Percentiles rank a stretch among this genome's conserved stretches.
phyloP scores from a whole-genome alignment of 331 rosid species.

The Malus hybrid region DNA sequence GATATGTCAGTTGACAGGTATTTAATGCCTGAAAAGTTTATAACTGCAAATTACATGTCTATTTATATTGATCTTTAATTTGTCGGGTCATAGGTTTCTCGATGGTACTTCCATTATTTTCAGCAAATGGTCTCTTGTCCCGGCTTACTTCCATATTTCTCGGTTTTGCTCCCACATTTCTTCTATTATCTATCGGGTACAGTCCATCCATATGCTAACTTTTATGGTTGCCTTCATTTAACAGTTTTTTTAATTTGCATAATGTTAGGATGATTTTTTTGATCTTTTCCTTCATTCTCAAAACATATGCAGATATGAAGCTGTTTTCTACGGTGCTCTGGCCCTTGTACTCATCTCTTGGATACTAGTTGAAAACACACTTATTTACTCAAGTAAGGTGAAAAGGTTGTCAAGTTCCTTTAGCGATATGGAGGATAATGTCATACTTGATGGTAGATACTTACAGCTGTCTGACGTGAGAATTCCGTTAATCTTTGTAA shows the following conservation, averaged over 20 bases:
- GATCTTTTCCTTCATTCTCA: conserved; percentile 1
- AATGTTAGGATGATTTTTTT: neutral
- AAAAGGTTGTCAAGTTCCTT: conserved; percentile 31
- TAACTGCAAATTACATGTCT: conserved; percentile 10
- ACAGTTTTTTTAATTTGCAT: neutral
- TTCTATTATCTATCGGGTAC: conserved; percentile 91
- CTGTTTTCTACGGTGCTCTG: conserved; percentile 73
- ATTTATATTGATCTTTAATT: conserved; percentile 18
- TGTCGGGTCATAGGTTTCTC: conserved; percentile 54
- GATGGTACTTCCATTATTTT: conserved; percentile 69
- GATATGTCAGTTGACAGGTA: neutral
- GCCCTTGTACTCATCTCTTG: conserved; percentile 83
- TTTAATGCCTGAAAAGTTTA: conserved; percentile 1
- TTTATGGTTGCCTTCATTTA: conserved; percentile 1
- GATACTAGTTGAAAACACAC: conserved; percentile 81
- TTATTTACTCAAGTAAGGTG: conserved; percentile 42
- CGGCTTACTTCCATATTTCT: conserved; percentile 79
- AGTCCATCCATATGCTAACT: conserved; percentile 2
- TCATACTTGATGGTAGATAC: conserved; percentile 46
- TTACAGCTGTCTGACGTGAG: conserved; percentile 76
- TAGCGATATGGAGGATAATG: conserved; percentile 24
- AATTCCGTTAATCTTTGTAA: conserved; percentile 72
- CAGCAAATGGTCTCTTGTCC: conserved; percentile 64
- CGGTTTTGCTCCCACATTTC: conserved; percentile 88
- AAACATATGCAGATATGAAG: conserved; percentile 71